These are phyloP conservation scores for Thalassiosira livingstoniorum DNA, from an alignment of 352 stramenopile species.

Conservation along the genomic window DNA sequence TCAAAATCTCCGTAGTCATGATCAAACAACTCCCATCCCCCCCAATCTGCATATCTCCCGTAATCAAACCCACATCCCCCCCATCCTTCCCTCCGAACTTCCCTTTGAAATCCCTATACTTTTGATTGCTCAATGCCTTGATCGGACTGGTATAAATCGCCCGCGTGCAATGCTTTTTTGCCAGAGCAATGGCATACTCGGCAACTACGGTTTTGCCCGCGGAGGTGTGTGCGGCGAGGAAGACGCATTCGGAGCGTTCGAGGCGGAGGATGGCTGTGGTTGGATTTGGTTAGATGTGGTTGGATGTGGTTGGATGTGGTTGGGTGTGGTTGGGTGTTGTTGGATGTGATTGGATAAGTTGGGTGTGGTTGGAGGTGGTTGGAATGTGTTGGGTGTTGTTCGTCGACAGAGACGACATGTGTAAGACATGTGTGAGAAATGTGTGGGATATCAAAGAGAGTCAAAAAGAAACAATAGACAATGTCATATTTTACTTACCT, in stretches of 20 bases:
- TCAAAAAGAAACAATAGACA: too few relatives aligned
- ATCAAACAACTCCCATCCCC: slow-evolving; percentile 95
- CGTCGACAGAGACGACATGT: too few relatives aligned
- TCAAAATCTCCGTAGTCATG: slow-evolving; percentile 98
- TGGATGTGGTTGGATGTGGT: slow-evolving; percentile 98
- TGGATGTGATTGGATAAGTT: slow-evolving; percentile 78
- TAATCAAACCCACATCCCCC: slow-evolving; percentile 97
- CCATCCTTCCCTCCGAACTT: slow-evolving; percentile 93
- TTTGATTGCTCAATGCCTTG: slow-evolving; percentile 98
- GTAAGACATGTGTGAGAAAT: too few relatives aligned
- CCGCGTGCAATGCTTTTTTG: slow-evolving; percentile 88
- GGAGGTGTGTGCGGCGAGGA: slow-evolving; percentile 96
- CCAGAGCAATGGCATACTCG: slow-evolving; percentile 98
- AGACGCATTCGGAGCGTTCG: slow-evolving; percentile 89
- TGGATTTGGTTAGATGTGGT: too few relatives aligned
- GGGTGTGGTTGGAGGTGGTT: slow-evolving; percentile 76
- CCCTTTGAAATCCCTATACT: slow-evolving; percentile 96
- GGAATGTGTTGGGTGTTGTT: too few relatives aligned
- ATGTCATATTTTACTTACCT: too few relatives aligned
- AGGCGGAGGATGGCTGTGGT: slow-evolving; percentile 93
- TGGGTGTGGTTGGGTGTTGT: slow-evolving; percentile 89
- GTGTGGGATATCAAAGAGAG: too few relatives aligned
- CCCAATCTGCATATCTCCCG: slow-evolving; percentile 96
- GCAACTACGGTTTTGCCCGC: slow-evolving; percentile 97
- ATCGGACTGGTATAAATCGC: slow-evolving; percentile 99